Base-by-base conservation (phyloP, 75 land plant species). In the Cupressus sempervirens region DNA sequence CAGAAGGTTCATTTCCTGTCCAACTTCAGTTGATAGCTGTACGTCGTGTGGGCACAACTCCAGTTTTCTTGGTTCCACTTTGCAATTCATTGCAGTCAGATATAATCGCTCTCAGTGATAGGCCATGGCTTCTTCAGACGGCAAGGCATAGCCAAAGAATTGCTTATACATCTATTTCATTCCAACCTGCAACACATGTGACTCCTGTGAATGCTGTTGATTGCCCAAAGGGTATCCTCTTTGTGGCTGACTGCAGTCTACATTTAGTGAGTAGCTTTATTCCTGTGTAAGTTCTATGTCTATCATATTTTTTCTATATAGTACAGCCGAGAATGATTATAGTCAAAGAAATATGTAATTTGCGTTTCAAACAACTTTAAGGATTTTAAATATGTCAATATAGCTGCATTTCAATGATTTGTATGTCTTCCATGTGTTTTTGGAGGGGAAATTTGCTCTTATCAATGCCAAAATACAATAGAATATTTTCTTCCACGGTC, bases 51-150 rank as follows among this genome's bases (percentile, higher is more conserved):
- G 99, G 99, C 23, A 89, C 93, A 29, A 91, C 94, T 52, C 99
- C 99, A 76, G 99, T 94, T 82, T 93, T 90, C 84, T 87, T 98
- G 79, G 93, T 96, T 62, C 94, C 99, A 54, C 83, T 98, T 40
- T 87, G 87, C 75, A 92, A 93, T 80, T 92, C 93, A 20, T 86
- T 94, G 79, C 92, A 90, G 79, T 88, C 96, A 54, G 99, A 98
- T 81, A 90, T 98, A 48, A 91, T 98, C 89, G 94, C 94, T 46
- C 94, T 98, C 15, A 93, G 99, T 93, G 98, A 98, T 84, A 92
- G 99, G 76, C 99, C 99, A 50, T 98, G 99, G 99, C 88, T 98
- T 53, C 85, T 98, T 77, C 98, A 98, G 73, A 91, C 92, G 83
- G 96, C 98, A 81, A 94, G 98, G 86, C 95, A 97, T 80, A 92